These are phyloP conservation scores for Cryptococcus deneoformans DNA, from an alignment of 1,284 basidiomycete species.

Conservation along the genomic window DNA sequence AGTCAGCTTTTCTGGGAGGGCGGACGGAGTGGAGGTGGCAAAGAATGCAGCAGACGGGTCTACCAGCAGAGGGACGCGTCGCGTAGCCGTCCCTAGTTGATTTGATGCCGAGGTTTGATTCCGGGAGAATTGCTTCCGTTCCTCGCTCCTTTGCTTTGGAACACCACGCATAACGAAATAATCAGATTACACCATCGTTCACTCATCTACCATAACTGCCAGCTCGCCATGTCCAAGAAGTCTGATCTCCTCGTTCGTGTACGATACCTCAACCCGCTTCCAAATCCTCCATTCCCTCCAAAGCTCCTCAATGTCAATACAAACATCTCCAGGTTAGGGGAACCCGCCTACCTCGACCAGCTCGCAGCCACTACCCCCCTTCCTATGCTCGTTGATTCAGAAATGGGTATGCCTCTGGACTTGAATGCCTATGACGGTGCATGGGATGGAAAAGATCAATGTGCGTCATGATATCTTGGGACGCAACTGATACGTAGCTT, in stretches of 20 bases:
- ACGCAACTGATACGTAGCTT: constrained; percentile 59
- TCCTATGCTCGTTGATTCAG: constrained; percentile 91
- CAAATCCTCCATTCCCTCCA: constrained; percentile 90
- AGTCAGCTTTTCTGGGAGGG: no score
- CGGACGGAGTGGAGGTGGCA: background rate
- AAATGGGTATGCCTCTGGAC: constrained; percentile 91
- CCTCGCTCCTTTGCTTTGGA: no score
- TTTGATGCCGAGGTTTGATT: background rate
- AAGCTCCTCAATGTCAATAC: constrained; percentile 87
- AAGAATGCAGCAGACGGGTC: background rate
- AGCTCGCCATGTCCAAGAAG: constrained; percentile 28
- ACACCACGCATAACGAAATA: no score
- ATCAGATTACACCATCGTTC: no score
- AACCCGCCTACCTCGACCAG: constrained; percentile 74
- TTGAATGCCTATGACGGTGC: constrained; percentile 74
- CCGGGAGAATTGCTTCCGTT: background rate
- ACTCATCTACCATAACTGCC: no score
- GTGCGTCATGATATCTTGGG: constrained; percentile 51
- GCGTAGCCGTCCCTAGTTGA: background rate
- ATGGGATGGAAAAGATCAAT: constrained; percentile 74
- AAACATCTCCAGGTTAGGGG: constrained; percentile 73
- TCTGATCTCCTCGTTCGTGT: constrained; percentile 82
- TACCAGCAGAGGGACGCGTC: background rate
- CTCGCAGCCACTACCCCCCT: constrained; percentile 74
- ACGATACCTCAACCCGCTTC: constrained; percentile 87